Evolutionary conservation across 305 asterid genomes (phyloP).

Genomic region (Solanum hybrid): DNA sequence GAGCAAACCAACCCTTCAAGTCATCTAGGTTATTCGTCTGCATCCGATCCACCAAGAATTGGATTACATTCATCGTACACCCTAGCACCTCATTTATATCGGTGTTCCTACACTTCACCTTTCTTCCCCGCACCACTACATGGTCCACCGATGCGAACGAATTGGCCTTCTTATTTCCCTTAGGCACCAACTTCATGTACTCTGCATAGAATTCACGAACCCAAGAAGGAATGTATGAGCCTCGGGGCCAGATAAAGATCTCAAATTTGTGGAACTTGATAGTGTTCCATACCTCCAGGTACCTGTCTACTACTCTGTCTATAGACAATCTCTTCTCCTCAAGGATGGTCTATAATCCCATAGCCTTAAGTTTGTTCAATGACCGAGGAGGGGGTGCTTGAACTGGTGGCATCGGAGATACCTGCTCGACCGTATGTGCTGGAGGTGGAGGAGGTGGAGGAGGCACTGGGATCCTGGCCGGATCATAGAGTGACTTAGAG

Average conservation of each 20-base stretch:
- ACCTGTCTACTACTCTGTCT: not conserved
- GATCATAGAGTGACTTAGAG: not conserved
- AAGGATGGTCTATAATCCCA: not conserved
- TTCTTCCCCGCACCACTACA: not conserved
- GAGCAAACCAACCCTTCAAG: not conserved
- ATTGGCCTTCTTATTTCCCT: not conserved
- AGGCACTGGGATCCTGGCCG: not conserved
- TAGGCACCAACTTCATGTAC: not conserved
- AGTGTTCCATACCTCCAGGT: not conserved
- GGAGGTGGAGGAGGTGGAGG: not conserved
- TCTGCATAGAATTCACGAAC: not conserved
- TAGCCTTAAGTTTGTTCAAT: not conserved
- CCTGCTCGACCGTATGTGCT: not conserved
- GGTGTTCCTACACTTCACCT: not conserved
- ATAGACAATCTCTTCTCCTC: not conserved
- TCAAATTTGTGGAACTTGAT: not conserved
- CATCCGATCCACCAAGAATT: not conserved
- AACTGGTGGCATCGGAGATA: not conserved
- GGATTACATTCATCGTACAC: not conserved
- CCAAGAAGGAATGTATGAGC: not conserved
- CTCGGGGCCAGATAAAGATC: not conserved
- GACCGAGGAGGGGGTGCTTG: not conserved
- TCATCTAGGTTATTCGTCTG: not conserved
- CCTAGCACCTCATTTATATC: not conserved
- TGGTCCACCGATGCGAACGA: not conserved